Evolutionary conservation across 139 green algal genomes (phyloP).

Genomic region (Auxenochlorella pyrenoidosa): DNA sequence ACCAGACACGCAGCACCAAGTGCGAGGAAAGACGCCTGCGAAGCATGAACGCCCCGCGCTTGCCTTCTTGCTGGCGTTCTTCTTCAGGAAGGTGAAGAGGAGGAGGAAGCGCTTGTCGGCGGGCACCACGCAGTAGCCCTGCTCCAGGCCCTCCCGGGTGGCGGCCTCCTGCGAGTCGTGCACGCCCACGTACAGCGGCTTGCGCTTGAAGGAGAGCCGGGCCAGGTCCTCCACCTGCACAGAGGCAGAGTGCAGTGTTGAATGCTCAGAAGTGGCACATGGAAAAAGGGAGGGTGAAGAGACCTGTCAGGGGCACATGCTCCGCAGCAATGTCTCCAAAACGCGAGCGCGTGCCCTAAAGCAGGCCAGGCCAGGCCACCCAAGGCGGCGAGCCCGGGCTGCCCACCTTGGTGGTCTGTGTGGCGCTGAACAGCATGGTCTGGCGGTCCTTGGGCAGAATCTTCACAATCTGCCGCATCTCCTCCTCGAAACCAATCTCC

Average conservation of each 20-base stretch:
- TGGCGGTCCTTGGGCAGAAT: conserved; percentile 96
- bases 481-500: conserved; percentile 99
- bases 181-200: conserved; percentile 97
- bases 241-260: background rate
- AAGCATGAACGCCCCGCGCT: background rate
- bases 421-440: conserved; percentile 98
- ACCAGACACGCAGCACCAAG: no score
- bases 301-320: no score
- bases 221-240: conserved; percentile 95
- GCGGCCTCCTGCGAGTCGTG: conserved; percentile 80
- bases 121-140: conserved; percentile 96
- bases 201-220: conserved; percentile 92
- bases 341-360: no score
- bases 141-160: conserved; percentile 92
- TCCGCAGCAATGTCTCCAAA: no score
- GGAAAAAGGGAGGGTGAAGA: no score
- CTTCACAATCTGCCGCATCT: conserved; percentile 97
- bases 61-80: conserved; percentile 97
- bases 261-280: no score
- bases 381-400: background rate
- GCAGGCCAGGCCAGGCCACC: no score
- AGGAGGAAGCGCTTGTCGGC: conserved; percentile 95
- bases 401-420: conserved; percentile 93
- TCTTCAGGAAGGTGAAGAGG: conserved; percentile 99
- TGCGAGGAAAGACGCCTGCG: background rate